phyloP scores from a whole-genome alignment of 1,139 yeast genomes.

The Suhomyces anneliseae region DNA sequence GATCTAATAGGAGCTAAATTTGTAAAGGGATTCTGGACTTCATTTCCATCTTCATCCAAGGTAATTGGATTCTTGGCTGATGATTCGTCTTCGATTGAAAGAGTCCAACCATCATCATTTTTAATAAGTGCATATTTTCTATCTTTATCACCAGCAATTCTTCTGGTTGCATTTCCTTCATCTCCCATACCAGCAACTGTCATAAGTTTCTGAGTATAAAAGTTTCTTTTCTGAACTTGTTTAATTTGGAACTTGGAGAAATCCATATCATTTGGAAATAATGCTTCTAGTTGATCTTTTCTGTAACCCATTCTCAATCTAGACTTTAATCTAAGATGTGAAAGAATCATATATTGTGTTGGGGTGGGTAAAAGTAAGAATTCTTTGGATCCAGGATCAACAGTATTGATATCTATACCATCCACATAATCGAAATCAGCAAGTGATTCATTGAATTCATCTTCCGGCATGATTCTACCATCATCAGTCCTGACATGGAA shows the following conservation, averaged over 20 bases:
- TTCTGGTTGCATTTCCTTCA: slow-evolving; percentile 44
- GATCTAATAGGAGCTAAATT: background rate
- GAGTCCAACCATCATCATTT: slow-evolving; percentile 84
- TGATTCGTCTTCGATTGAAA: slow-evolving; percentile 57
- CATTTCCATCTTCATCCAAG: slow-evolving; percentile 37
- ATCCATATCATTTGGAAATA: slow-evolving; percentile 84
- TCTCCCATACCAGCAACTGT: slow-evolving; percentile 81
- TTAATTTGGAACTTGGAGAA: slow-evolving; percentile 91
- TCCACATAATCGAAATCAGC: slow-evolving; percentile 67
- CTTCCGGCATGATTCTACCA: slow-evolving; percentile 70
- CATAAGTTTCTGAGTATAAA: slow-evolving; percentile 84
- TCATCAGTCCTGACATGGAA: slow-evolving; percentile 50
- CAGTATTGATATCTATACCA: slow-evolving; percentile 64
- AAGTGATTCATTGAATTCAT: slow-evolving; percentile 59
- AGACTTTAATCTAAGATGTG: slow-evolving; percentile 79
- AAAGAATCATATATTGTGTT: slow-evolving; percentile 84
- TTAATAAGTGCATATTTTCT: slow-evolving; percentile 73
- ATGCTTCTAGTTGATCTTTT: slow-evolving; percentile 75
- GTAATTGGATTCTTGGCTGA: slow-evolving; percentile 43
- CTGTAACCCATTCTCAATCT: slow-evolving; percentile 93
- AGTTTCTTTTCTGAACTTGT: slow-evolving; percentile 89
- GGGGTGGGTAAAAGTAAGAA: slow-evolving; percentile 69
- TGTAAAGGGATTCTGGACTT: slow-evolving; percentile 5
- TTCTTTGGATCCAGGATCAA: slow-evolving; percentile 69
- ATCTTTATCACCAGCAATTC: slow-evolving; percentile 87